Conservation (phyloP, 805 yeast species). For the Cyberlindnera mycetangii region DNA sequence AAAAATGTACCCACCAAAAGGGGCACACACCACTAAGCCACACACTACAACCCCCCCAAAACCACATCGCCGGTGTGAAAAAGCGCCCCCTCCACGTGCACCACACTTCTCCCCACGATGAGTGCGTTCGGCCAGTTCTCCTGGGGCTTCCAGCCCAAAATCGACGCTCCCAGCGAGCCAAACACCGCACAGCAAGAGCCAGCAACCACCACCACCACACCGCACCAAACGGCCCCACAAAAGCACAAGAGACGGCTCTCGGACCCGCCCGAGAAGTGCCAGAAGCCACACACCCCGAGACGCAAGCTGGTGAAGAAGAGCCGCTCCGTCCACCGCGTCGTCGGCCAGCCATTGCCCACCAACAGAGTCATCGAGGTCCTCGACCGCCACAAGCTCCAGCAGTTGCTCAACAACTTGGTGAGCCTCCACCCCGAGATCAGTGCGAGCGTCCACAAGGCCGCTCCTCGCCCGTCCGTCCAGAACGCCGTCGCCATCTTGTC, state of each 20-base stretch:
- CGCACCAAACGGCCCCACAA: background rate
- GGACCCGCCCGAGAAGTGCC: slow-evolving; percentile 3
- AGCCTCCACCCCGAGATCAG: slow-evolving; percentile 60
- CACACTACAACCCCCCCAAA: too few species aligned
- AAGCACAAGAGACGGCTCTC: slow-evolving; percentile 12
- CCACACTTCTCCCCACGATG: slow-evolving; percentile 2
- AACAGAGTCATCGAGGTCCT: slow-evolving; percentile 65
- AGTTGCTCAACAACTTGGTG: slow-evolving; percentile 51
- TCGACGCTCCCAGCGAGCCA: slow-evolving; percentile 24
- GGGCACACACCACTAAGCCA: too few species aligned
- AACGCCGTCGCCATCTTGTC: slow-evolving; percentile 50
- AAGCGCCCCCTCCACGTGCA: background rate
- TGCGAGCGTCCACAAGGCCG: slow-evolving; percentile 44
- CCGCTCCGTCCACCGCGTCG: slow-evolving; percentile 26
- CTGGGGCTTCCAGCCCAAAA: slow-evolving; percentile 27
- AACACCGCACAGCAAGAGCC: background rate
- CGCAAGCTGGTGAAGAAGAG: slow-evolving; percentile 5
- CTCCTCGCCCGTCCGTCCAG: slow-evolving; percentile 59
- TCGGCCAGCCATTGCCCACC: slow-evolving; percentile 61
- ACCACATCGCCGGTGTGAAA: too few species aligned
- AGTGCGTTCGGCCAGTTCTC: slow-evolving; percentile 25
- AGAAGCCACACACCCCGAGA: slow-evolving; percentile 6
- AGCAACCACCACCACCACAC: background rate
- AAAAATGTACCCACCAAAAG: too few species aligned
- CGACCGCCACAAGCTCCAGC: slow-evolving; percentile 53